phyloP scores from a whole-genome alignment of 441 rosid species.

The Eruca vesicaria region DNA sequence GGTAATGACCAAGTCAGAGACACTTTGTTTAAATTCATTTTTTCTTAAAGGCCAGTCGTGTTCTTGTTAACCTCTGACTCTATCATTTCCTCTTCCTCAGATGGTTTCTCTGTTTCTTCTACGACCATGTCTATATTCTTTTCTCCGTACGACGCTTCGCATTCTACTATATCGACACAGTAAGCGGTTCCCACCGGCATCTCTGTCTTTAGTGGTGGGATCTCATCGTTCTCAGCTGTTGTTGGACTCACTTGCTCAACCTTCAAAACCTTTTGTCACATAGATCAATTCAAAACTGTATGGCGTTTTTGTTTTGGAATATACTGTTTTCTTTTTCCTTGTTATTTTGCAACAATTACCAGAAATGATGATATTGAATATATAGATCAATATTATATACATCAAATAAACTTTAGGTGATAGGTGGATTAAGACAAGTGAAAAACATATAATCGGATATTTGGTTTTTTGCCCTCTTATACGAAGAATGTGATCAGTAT shows the following conservation, averaged over 20 bases:
- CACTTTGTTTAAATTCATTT: no score
- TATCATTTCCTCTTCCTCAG: no score
- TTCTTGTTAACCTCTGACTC: no score
- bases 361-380: neutral
- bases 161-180: neutral
- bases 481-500: neutral
- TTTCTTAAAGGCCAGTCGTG: no score
- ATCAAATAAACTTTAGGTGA: neutral
- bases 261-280: constrained; percentile 11
- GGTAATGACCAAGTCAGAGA: no score
- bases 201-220: constrained; percentile 22
- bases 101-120: constrained; percentile 24
- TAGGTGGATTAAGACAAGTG: neutral
- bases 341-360: neutral
- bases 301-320: neutral
- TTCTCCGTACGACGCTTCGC: constrained; percentile 24
- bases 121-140: constrained; percentile 17
- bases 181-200: neutral
- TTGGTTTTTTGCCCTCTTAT: neutral
- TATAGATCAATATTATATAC: neutral
- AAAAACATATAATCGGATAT: neutral
- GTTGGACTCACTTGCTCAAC: constrained; percentile 29
- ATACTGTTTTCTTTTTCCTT: neutral
- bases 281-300: neutral
- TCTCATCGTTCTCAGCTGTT: constrained; percentile 28